These are phyloP conservation scores for Ceratonia siliqua DNA, from an alignment of 306 rosid species.

Conservation along the genomic window DNA sequence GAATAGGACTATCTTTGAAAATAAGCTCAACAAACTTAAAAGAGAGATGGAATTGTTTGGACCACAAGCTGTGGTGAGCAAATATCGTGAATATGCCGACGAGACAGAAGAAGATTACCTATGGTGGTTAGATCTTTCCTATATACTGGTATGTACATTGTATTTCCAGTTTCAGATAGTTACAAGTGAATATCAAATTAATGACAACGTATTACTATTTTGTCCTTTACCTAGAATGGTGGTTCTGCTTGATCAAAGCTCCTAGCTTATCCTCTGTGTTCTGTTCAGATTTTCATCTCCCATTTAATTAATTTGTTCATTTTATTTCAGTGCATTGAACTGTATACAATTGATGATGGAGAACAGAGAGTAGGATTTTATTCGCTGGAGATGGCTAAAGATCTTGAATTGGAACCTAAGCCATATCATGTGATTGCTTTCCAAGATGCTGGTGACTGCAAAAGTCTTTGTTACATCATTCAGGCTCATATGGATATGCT, in stretches of 20 bases:
- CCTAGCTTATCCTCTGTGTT: background rate
- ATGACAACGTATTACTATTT: conserved; percentile 1
- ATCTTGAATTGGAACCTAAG: conserved; percentile 93
- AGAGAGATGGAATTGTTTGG: conserved; percentile 97
- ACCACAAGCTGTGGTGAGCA: conserved; percentile 94
- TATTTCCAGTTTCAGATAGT: conserved; percentile 23
- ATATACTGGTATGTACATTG: conserved; percentile 62
- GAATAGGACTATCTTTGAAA: conserved; percentile 63
- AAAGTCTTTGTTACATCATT: conserved; percentile 81
- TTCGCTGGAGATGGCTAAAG: conserved; percentile 94
- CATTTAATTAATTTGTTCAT: conserved; percentile 26
- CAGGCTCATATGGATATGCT: conserved; percentile 89
- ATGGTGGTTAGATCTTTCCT: conserved; percentile 94
- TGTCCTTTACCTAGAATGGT: conserved; percentile 12
- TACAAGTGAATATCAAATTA: conserved; percentile 20
- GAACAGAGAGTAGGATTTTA: conserved; percentile 80
- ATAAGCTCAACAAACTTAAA: conserved; percentile 80
- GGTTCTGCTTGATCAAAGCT: conserved; percentile 25
- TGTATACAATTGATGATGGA: conserved; percentile 68
- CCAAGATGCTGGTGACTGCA: conserved; percentile 81
- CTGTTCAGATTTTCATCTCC: background rate
- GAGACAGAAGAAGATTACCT: conserved; percentile 81
- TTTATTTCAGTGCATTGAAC: conserved; percentile 79
- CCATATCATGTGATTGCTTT: conserved; percentile 90
- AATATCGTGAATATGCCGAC: conserved; percentile 84